Conservation (phyloP, 2,329 filamentous ascomycete genomes). For the Epichloe gansuensis region DNA sequence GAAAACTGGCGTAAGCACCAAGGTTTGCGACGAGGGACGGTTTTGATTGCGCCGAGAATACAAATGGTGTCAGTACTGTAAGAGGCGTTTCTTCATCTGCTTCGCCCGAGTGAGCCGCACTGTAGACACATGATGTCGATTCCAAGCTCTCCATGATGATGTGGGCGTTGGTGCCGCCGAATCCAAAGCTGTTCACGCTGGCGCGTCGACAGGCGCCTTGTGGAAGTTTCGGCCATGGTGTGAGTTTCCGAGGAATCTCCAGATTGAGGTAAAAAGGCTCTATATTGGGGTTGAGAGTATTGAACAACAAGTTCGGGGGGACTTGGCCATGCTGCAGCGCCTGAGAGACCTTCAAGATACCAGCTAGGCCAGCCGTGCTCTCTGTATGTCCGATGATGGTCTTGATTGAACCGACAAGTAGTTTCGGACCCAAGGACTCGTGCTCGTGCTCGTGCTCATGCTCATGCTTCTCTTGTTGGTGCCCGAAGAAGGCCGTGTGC, state of each 20-base stretch:
- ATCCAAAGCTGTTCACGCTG: constrained; percentile 36
- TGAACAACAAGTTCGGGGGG: constrained; percentile 22
- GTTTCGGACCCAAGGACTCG: constrained; percentile 13
- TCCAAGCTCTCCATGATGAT: constrained; percentile 20
- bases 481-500: not conserved
- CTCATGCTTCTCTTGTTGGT: constrained; percentile 21
- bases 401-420: constrained; percentile 8
- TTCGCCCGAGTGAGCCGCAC: no score
- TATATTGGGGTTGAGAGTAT: constrained; percentile 16
- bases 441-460: not conserved
- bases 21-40: constrained; percentile 14
- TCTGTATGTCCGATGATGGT: constrained; percentile 15
- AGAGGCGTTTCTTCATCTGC: not conserved
- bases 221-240: constrained; percentile 11
- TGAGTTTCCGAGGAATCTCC: constrained; percentile 10
- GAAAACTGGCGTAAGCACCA: constrained; percentile 5
- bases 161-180: constrained; percentile 36
- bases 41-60: constrained; percentile 17
- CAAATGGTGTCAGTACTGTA: constrained; percentile 5
- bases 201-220: constrained; percentile 19
- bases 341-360: constrained; percentile 13
- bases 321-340: constrained; percentile 11
- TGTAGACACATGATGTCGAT: no score
- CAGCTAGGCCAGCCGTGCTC: constrained; percentile 12
- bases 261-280: constrained; percentile 12